Evolutionary conservation across 129 eudicot species (phyloP).

Genomic region (Lactuca saligna): DNA sequence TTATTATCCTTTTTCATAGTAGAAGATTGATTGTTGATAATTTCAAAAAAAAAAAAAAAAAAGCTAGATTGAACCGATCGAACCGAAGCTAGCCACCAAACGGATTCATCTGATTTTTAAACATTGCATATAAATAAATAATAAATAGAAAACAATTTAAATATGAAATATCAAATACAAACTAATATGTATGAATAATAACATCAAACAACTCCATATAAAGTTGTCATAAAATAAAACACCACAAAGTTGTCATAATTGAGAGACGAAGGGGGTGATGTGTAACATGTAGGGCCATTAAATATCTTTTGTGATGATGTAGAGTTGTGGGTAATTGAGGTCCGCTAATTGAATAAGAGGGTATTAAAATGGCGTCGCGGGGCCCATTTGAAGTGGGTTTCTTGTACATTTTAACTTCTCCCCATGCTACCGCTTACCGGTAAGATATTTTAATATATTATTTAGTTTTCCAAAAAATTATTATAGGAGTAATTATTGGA

Average conservation of each 20-base stretch:
- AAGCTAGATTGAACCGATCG: not conserved
- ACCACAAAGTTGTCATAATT: not conserved
- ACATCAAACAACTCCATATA: too few species aligned
- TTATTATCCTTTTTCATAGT: too few species aligned
- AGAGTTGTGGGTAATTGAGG: conserved; percentile 1
- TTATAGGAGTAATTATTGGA: too few species aligned
- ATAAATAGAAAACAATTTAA: too few species aligned
- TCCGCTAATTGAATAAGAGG: conserved; percentile 24
- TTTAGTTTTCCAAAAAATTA: too few species aligned
- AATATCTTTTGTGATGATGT: conserved; percentile 7
- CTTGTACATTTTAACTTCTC: conserved; percentile 16
- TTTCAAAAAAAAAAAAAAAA: too few species aligned
- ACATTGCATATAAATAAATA: too few species aligned
- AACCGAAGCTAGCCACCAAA: too few species aligned
- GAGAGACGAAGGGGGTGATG: conserved; percentile 2
- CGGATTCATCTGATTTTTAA: too few species aligned
- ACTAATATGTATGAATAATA: too few species aligned
- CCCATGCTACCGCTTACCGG: not conserved
- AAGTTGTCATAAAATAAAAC: not conserved
- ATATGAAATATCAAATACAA: not conserved
- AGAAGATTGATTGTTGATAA: too few species aligned
- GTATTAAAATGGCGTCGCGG: conserved; percentile 12
- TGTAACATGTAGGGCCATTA: conserved; percentile 9
- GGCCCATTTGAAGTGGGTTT: conserved; percentile 15
- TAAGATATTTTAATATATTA: not conserved